phyloP scores from a whole-genome alignment of 2,329 filamentous ascomycete genomes.

The Seiridium cupressi region DNA sequence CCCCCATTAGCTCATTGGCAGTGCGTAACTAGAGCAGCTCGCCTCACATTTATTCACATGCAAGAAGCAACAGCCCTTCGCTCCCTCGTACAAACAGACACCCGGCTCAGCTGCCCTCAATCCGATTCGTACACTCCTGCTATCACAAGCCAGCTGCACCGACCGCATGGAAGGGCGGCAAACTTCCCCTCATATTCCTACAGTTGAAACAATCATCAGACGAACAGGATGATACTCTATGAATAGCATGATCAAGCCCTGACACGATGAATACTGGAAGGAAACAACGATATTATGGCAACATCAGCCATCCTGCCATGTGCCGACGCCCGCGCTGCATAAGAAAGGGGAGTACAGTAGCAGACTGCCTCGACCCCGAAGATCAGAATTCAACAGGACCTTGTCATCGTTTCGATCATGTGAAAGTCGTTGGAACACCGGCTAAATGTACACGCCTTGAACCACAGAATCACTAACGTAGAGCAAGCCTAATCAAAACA shows the following conservation, averaged over 20 bases:
- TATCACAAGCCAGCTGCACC: neutral
- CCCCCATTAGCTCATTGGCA: neutral
- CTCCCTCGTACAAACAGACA: neutral
- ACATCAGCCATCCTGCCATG: too few species aligned
- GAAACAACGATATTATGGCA: neutral
- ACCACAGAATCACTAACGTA: too few species aligned
- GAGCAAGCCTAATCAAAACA: too few species aligned
- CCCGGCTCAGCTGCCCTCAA: neutral
- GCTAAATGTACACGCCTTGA: neutral
- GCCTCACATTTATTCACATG: neutral
- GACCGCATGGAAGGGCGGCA: neutral
- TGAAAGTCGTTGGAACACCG: neutral
- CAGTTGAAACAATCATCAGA: constrained; percentile 5
- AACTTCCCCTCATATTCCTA: neutral
- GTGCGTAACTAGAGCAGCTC: too few species aligned
- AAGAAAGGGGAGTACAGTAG: neutral
- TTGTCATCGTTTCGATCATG: neutral
- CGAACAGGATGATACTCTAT: neutral
- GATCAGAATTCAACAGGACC: neutral
- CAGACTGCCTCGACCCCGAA: too few species aligned
- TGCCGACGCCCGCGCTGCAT: neutral
- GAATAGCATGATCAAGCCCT: neutral
- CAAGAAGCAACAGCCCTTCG: neutral
- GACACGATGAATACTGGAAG: neutral
- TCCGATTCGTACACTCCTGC: neutral